Conservation (phyloP, 192 early-diverging fungal genomes). For the Entophlyctis luteolus region DNA sequence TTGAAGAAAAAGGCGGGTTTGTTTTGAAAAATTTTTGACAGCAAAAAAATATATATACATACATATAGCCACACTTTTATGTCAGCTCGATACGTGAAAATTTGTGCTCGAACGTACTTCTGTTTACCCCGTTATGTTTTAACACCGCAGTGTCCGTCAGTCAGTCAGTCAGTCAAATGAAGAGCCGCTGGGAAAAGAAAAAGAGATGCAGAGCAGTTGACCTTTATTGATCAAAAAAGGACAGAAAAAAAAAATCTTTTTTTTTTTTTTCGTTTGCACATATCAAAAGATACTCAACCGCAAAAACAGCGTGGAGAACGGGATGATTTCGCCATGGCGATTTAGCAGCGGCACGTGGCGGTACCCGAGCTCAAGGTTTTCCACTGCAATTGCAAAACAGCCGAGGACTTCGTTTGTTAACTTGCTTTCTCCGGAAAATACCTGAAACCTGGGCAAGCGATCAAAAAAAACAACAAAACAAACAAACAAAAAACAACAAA, state of each 20-base stretch:
- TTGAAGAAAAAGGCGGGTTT: slow-evolving; percentile 35
- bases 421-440: slow-evolving; percentile 33
- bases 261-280: neutral
- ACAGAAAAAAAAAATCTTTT: no score
- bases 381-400: slow-evolving; percentile 32
- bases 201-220: no score
- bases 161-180: no score
- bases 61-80: no score
- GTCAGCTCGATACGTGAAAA: no score
- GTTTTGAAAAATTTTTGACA: no score
- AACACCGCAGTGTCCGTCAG: no score
- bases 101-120: no score
- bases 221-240: no score
- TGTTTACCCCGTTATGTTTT: no score
- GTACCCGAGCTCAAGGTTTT: slow-evolving; percentile 49
- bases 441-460: slow-evolving; percentile 26
- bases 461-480: neutral
- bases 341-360: slow-evolving; percentile 65
- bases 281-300: slow-evolving; percentile 4
- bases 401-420: slow-evolving; percentile 41
- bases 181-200: no score
- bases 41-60: no score
- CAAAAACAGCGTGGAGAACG: slow-evolving; percentile 64
- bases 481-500: neutral
- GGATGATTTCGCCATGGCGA: slow-evolving; percentile 56